These are phyloP conservation scores for Myrmaecium sp. DNA, from an alignment of 2,329 filamentous ascomycete genomes.

Conservation along the genomic window DNA sequence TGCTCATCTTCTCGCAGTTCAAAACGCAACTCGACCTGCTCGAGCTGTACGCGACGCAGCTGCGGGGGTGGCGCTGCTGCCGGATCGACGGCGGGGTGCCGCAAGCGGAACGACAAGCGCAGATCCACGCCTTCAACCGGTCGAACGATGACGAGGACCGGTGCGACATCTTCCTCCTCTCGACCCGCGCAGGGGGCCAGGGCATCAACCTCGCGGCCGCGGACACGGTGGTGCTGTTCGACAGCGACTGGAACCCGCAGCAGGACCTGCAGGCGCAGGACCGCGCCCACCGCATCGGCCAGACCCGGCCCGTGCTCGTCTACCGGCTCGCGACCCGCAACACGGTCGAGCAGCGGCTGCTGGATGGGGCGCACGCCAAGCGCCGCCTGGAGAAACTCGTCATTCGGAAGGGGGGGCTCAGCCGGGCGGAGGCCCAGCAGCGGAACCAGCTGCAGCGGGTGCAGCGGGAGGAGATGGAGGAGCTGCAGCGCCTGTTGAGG, in stretches of 20 bases:
- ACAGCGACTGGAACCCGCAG: slow-evolving; percentile 88
- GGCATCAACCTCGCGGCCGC: slow-evolving; percentile 88
- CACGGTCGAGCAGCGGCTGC: slow-evolving; percentile 76
- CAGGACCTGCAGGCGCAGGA: slow-evolving; percentile 95
- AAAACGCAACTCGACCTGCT: slow-evolving; percentile 85
- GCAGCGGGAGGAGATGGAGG: slow-evolving; percentile 27
- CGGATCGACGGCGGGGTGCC: slow-evolving; percentile 82
- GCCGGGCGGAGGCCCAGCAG: slow-evolving; percentile 40
- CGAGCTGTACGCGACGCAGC: slow-evolving; percentile 64
- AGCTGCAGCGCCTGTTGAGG: slow-evolving; percentile 28
- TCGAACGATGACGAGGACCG: slow-evolving; percentile 31
- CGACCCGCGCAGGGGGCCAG: slow-evolving; percentile 81
- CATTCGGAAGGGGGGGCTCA: slow-evolving; percentile 65
- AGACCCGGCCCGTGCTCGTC: slow-evolving; percentile 79
- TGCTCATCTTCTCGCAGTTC: slow-evolving; percentile 94
- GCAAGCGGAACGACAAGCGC: slow-evolving; percentile 39
- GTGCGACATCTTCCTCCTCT: slow-evolving; percentile 69
- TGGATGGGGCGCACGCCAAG: slow-evolving; percentile 81
- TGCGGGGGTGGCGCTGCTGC: slow-evolving; percentile 66
- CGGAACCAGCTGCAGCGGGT: slow-evolving; percentile 20
- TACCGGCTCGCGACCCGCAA: slow-evolving; percentile 87
- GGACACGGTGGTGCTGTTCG: slow-evolving; percentile 85
- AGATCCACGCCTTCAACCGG: slow-evolving; percentile 33
- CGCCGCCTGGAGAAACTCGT: slow-evolving; percentile 84
- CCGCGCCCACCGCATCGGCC: slow-evolving; percentile 84